Percentiles rank a stretch among this genome's conserved stretches.
Conservation (phyloP, 352 stramenopile species). For the Phytophthora vignae region DNA sequence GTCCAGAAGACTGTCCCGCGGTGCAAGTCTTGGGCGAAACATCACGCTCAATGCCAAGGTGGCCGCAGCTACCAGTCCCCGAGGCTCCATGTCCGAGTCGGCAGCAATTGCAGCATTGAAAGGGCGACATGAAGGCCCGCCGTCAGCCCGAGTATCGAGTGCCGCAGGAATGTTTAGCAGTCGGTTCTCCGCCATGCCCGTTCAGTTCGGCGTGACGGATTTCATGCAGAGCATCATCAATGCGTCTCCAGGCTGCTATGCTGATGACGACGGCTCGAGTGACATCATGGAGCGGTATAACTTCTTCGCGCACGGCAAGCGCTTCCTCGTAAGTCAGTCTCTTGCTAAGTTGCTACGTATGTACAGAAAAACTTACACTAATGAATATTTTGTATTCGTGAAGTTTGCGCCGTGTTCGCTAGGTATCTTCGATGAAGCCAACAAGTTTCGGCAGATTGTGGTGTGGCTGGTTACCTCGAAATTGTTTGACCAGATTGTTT, state of each 20-base stretch:
- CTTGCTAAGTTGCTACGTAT: neutral
- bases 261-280: constrained; percentile 44
- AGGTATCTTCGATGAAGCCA: constrained; percentile 59
- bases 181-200: constrained; percentile 4
- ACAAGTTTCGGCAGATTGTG: constrained; percentile 44
- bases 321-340: constrained; percentile 44
- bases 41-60: constrained; percentile 16
- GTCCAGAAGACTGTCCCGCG: constrained; percentile 20
- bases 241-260: constrained; percentile 47
- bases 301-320: constrained; percentile 62
- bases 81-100: constrained; percentile 2
- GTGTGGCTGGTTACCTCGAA: constrained; percentile 64
- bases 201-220: constrained; percentile 21
- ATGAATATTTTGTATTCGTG: neutral
- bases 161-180: constrained; percentile 7
- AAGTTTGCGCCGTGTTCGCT: constrained; percentile 64
- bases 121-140: constrained; percentile 7
- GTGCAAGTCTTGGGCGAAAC: constrained; percentile 22
- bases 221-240: constrained; percentile 59
- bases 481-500: constrained; percentile 76
- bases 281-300: constrained; percentile 62
- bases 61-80: constrained; percentile 1
- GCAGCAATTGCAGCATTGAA: constrained; percentile 10
- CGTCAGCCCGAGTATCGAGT: constrained; percentile 16
- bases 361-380: neutral